A percentile compares a stretch with the other conserved stretches of the same genome.
phyloP scores from a whole-genome alignment of 306 rosid species.

The Amphicarpaea edgeworthii region DNA sequence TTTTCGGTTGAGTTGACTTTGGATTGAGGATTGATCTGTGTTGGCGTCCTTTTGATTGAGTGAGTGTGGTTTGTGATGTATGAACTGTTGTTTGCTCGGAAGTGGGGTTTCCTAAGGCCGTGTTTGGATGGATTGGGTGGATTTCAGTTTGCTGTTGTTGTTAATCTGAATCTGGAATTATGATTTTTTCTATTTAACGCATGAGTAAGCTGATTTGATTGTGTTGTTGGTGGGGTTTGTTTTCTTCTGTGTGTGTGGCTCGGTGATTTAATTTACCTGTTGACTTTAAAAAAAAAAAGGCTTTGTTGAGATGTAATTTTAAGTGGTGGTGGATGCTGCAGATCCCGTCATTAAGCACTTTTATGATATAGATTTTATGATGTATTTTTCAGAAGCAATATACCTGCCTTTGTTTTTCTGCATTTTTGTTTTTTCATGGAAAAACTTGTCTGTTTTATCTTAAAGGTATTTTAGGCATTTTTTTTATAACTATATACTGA shows the following conservation, averaged over 20 bases:
- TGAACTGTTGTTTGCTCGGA: slow-evolving; percentile 23
- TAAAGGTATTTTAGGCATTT: background rate
- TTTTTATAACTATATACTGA: background rate
- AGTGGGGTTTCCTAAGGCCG: slow-evolving; percentile 1
- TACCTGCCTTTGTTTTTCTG: background rate
- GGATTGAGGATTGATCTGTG: slow-evolving; percentile 45
- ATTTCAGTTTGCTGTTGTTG: slow-evolving; percentile 36
- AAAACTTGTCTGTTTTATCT: background rate
- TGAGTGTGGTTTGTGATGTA: slow-evolving; percentile 30
- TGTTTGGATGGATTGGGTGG: slow-evolving; percentile 37
- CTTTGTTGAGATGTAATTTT: background rate
- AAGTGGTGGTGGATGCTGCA: slow-evolving; percentile 18
- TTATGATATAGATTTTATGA: background rate
- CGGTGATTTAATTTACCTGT: slow-evolving; percentile 33
- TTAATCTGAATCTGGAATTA: slow-evolving; percentile 41
- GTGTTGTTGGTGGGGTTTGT: slow-evolving; percentile 24
- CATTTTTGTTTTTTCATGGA: background rate
- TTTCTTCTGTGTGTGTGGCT: slow-evolving; percentile 7
- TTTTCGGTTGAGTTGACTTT: slow-evolving; percentile 50
- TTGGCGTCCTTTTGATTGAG: background rate
- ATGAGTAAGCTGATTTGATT: slow-evolving; percentile 34
- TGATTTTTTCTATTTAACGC: background rate
- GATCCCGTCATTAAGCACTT: slow-evolving; percentile 36
- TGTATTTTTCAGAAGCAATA: background rate
- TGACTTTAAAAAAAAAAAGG: background rate